phyloP scores from a whole-genome alignment of 176 grass and related monocot genomes.

The Bolboschoenus planiculmis region DNA sequence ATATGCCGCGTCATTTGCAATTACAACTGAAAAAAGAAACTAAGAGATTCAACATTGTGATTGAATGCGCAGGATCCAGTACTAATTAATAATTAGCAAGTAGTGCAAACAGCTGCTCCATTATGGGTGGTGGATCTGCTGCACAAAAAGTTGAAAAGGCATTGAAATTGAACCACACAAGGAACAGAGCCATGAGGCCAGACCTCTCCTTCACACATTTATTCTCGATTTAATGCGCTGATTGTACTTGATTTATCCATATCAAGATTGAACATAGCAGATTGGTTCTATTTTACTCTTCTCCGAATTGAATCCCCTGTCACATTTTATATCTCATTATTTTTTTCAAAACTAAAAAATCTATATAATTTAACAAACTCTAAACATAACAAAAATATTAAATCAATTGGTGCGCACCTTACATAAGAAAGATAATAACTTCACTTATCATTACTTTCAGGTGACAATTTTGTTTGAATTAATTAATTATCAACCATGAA shows the following conservation, averaged over 20 bases:
- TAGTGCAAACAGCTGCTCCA: not conserved
- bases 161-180: constrained; percentile 13
- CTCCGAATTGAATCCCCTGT: too few relatives aligned
- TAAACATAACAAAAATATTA: not conserved
- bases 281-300: too few relatives aligned
- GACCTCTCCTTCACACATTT: not conserved
- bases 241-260: not conserved
- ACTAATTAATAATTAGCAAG: not conserved
- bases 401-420: not conserved
- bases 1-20: not conserved
- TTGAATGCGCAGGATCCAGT: too few relatives aligned
- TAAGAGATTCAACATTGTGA: not conserved
- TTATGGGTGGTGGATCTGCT: constrained; percentile 23
- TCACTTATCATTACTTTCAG: too few relatives aligned
- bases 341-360: too few relatives aligned
- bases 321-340: too few relatives aligned
- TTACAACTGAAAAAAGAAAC: not conserved
- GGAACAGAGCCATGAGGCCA: not conserved
- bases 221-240: not conserved
- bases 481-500: not conserved
- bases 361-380: too few relatives aligned
- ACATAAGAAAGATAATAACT: too few relatives aligned
- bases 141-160: constrained; percentile 13
- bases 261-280: not conserved
- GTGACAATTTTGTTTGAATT: not conserved